Evolutionary conservation across 2,329 filamentous ascomycete genomes (phyloP), one percentile per base, ranked within the genome.

Genomic region (Pyricularia grisea): DNA sequence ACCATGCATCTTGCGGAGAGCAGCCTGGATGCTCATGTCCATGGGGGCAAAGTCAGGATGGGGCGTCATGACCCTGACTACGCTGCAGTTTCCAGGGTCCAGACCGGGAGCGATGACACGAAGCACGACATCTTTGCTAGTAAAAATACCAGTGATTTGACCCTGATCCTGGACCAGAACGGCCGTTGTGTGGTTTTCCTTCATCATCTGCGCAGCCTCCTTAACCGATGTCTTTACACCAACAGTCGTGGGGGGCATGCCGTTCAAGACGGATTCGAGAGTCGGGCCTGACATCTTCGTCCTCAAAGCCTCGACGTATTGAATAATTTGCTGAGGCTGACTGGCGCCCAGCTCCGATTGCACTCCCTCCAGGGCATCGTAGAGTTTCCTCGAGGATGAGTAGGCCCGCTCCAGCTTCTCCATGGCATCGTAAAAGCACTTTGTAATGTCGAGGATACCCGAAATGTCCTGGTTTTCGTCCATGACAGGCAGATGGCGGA

Each of bases 371-470:
- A 99, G 83, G 42, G 95, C 95, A 83, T 98, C 95, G 79, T 99
- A 98, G 27, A 99, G 87, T 81, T 97, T 97, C 74, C 95, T 89
- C n/a, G 95, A 99, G 20, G 95, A 98, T 73, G 93, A 93, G 79
- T 99, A 99, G 67, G 95, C 95, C 67, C 95, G 91, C 84, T 99
- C 95, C 71, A 99, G 83, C 84, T 99, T 99, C 84, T 99, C 95
- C 95, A 99, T 99, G 63, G 95, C 95, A 81, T 99, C 95, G 81
- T 99, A 99, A 81, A 99, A 99, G 81, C 95, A 99, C 81, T 98
- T 99, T 69, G 95, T 99, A 75, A 99, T 99, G 80, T 99, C 95
- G 68, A 99, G 84, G 73, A 99, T 94, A 83, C 95, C 95, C 9
- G 94, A 97, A 72, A 99, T 99, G 77, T 99, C 94, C 81, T 99